Evolutionary conservation across 305 asterid species (phyloP).

Genomic region (Striga hermonthica): DNA sequence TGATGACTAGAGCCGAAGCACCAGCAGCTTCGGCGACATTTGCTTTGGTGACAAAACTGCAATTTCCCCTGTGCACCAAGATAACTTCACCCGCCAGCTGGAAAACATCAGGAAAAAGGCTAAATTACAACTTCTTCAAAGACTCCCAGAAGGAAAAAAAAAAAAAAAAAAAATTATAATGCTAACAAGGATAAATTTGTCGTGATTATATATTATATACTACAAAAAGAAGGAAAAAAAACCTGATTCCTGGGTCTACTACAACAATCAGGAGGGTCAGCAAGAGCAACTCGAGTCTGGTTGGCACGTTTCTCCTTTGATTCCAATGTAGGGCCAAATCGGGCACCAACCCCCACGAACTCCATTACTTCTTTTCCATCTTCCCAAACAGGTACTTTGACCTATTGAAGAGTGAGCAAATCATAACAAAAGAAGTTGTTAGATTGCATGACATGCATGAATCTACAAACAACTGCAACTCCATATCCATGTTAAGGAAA

Average conservation of each 20-base stretch:
- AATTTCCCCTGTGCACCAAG: conserved; percentile 86
- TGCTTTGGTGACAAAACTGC: conserved; percentile 91
- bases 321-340: conserved; percentile 89
- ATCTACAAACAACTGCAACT: no score
- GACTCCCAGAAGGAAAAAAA: not conserved
- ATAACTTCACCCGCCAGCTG: conserved; percentile 87
- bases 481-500: no score
- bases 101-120: conserved; percentile 27
- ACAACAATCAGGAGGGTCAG: conserved; percentile 96
- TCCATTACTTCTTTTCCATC: conserved; percentile 65
- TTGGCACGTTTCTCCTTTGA: conserved; percentile 93
- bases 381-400: conserved; percentile 86
- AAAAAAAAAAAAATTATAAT: no score
- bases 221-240: conserved; percentile 21
- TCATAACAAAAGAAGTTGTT: not conserved
- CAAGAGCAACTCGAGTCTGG: conserved; percentile 69
- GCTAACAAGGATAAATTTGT: not conserved
- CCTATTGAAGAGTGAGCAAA: conserved; percentile 44
- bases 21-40: conserved; percentile 94
- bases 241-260: conserved; percentile 78
- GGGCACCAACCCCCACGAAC: conserved; percentile 98
- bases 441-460: no score
- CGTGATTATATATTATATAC: not conserved
- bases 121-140: conserved; percentile 18
- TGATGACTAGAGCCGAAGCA: conserved; percentile 84